phyloP scores from a whole-genome alignment of 75 land plant genomes.

The Larix kaempferi region DNA sequence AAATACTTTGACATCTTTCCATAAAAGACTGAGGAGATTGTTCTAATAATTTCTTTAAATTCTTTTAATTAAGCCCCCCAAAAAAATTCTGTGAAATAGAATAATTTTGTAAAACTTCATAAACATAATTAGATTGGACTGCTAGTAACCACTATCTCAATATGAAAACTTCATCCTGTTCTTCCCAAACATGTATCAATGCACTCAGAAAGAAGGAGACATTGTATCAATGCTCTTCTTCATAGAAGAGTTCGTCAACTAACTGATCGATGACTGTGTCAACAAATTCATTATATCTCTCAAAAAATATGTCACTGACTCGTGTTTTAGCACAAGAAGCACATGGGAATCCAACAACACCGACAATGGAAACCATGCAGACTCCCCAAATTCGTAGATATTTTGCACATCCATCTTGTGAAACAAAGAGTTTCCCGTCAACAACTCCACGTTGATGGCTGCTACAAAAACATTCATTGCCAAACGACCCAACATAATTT shows the following conservation, averaged over 20 bases:
- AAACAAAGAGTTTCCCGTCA: constrained; percentile 81
- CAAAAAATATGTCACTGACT: constrained; percentile 53
- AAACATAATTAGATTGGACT: not conserved
- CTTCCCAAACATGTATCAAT: too few species aligned
- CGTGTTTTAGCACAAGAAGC: constrained; percentile 48
- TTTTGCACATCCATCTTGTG: constrained; percentile 62
- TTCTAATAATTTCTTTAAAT: not conserved
- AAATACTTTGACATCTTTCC: not conserved
- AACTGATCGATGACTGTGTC: constrained; percentile 69
- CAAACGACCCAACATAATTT: constrained; percentile 80
- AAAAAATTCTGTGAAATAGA: not conserved
- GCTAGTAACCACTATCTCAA: not conserved
- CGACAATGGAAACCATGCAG: constrained; percentile 39
- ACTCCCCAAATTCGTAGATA: constrained; percentile 53
- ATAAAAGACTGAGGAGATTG: not conserved
- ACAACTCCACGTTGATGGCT: constrained; percentile 50
- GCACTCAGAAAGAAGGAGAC: too few species aligned
- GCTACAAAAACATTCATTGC: constrained; percentile 82
- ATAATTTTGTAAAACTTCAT: not conserved
- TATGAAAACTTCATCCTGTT: not conserved
- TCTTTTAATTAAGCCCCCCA: not conserved
- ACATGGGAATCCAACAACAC: constrained; percentile 71
- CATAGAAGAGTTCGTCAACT: constrained; percentile 75
- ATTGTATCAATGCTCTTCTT: too few species aligned
- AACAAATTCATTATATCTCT: constrained; percentile 55